These are phyloP conservation scores for Mrakia hoshinonis DNA, from an alignment of 768 basidiomycete species.

Conservation along the genomic window DNA sequence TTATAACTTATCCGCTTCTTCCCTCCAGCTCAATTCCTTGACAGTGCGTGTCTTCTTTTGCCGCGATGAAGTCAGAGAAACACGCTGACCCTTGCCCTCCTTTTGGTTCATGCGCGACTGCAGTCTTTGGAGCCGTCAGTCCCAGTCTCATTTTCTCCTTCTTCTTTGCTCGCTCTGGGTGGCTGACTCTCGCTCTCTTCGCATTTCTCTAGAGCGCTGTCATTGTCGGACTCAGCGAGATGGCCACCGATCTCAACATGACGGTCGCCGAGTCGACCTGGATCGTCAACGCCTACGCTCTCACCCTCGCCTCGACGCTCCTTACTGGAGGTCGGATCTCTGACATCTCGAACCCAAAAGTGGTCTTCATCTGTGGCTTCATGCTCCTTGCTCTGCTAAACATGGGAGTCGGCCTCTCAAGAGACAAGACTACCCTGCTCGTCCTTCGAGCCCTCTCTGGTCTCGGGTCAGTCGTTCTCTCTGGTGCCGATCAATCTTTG, in stretches of 20 bases:
- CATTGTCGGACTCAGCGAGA: background rate
- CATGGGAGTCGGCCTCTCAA: constrained; percentile 28
- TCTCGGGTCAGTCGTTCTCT: constrained; percentile 32
- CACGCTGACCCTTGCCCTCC: no score
- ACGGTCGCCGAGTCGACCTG: background rate
- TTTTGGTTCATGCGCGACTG: background rate
- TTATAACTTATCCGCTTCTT: background rate
- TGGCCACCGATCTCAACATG: background rate
- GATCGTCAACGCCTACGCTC: constrained; percentile 16
- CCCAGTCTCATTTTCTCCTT: no score
- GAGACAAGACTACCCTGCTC: constrained; percentile 37
- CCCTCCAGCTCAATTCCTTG: background rate
- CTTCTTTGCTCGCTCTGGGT: no score
- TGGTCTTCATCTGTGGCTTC: constrained; percentile 12
- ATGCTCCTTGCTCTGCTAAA: background rate
- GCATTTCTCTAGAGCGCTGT: no score
- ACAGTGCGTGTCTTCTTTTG: background rate
- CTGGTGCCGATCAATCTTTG: constrained; percentile 21
- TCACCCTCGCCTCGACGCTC: constrained; percentile 5
- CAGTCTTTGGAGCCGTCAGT: background rate
- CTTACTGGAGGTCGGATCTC: constrained; percentile 32
- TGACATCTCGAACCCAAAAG: constrained; percentile 31
- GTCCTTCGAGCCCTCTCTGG: constrained; percentile 38
- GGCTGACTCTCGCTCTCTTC: no score
- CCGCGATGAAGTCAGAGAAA: no score